phyloP scores from a whole-genome alignment of 2,329 filamentous ascomycete genomes.

The Calonectria pseudoreteaudii region DNA sequence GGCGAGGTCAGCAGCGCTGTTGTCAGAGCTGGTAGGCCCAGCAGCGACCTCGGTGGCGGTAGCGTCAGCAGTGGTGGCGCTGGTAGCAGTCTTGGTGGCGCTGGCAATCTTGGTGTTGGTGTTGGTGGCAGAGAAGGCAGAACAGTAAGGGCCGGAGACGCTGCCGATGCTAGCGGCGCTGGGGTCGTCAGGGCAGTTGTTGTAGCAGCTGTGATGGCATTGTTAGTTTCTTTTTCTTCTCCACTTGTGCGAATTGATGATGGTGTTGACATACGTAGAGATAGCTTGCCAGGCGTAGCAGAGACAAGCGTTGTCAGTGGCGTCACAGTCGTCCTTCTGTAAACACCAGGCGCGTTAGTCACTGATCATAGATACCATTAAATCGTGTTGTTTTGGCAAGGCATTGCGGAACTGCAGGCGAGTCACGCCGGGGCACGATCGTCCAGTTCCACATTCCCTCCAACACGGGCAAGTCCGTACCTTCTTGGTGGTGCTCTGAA shows the following conservation, averaged over 20 bases:
- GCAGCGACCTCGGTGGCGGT: slow-evolving; percentile 33
- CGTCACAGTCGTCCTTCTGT: slow-evolving; percentile 51
- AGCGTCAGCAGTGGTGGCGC: slow-evolving; percentile 35
- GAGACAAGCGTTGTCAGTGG: slow-evolving; percentile 59
- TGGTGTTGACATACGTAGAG: slow-evolving; percentile 55
- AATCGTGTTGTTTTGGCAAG: no score
- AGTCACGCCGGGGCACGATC: background rate
- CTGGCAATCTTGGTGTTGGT: slow-evolving; percentile 46
- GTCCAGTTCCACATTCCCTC: background rate
- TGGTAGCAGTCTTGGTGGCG: slow-evolving; percentile 27
- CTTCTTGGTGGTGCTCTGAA: slow-evolving; percentile 54
- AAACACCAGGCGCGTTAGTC: slow-evolving; percentile 3
- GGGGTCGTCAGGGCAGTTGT: slow-evolving; percentile 66
- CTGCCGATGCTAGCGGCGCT: slow-evolving; percentile 48
- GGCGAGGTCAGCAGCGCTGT: slow-evolving; percentile 45
- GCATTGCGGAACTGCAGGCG: background rate
- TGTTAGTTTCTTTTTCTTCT: slow-evolving; percentile 5
- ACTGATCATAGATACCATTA: no score
- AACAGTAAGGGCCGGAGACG: slow-evolving; percentile 59
- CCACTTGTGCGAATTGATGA: background rate
- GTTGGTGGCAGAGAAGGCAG: slow-evolving; percentile 57
- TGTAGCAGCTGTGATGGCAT: slow-evolving; percentile 58
- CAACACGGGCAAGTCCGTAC: slow-evolving; percentile 31
- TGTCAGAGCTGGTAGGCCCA: slow-evolving; percentile 33
- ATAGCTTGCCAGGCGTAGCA: slow-evolving; percentile 59